Evolutionary conservation across 257 asterid species (phyloP), one percentile per base, ranked within the genome.

Genomic region (Coffea canephora): DNA sequence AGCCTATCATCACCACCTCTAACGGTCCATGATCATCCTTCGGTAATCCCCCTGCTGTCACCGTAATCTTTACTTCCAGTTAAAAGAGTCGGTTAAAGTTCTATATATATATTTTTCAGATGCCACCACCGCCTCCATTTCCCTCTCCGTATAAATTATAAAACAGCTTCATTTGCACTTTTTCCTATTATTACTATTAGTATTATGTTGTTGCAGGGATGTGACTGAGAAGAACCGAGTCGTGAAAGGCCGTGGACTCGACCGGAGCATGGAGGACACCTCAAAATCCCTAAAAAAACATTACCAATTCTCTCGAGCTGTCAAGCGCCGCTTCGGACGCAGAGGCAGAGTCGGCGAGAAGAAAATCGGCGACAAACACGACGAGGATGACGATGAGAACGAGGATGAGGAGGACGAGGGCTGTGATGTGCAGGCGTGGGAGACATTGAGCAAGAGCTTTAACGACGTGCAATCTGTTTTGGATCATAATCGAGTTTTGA

Each of bases 401-500:
- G 89, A 84, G 2, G 89, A 78, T 1, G 76, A 78, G 5, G 85
- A 69, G 7, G 89, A 84, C 6, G 91, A 81, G 18, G 73, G 36
- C 52, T 72, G 88, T 55, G 91, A 89, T 75, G 71, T 61, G 14
- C 88, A 82, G 83, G 85, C 91, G 0, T 93, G 97, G 96, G 87
- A 81, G 82, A 85, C 85, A 69, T 82, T 93, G 73, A 85, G 69
- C 80, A 87, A 75, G 83, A 71, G 84, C 83, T 88, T 91, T 77
- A 77, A 78, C 19, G 92, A 90, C 82, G 97, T 86, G 23, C 92
- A 93, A 57, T 87, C 85, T 27, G 78, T 90, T 83, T 80, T 91
- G 70, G 96, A 90, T 82, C 91, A 69, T 82, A 93, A 93, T 73
- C 88, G 95, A 55, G 77, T 73, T 50, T 74, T 93, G 25, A 91